phyloP scores from a whole-genome alignment of 2,329 filamentous ascomycete genomes.

The Hymenoscyphus repandus region DNA sequence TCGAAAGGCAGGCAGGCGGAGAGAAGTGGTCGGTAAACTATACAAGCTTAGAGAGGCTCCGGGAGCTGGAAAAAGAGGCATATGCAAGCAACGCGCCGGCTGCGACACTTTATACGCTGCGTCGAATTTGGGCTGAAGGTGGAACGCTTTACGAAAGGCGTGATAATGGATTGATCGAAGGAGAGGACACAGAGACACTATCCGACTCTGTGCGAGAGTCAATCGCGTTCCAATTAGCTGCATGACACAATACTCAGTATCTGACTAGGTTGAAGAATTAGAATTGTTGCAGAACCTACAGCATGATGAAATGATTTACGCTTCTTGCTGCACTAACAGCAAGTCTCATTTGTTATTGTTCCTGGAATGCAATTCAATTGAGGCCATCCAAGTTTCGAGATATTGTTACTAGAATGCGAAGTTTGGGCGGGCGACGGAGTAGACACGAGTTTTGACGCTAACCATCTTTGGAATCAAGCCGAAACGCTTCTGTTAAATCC shows the following conservation, averaged over 20 bases:
- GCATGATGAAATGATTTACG: too few species aligned
- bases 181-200: conserved; percentile 48
- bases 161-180: conserved; percentile 57
- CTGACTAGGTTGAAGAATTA: too few species aligned
- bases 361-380: too few species aligned
- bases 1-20: conserved; percentile 36
- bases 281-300: too few species aligned
- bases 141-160: conserved; percentile 65
- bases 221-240: conserved; percentile 13
- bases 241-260: not conserved
- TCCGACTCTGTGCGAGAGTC: conserved; percentile 38
- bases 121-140: conserved; percentile 68
- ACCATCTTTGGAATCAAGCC: too few species aligned
- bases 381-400: too few species aligned
- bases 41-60: conserved; percentile 36
- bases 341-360: too few species aligned
- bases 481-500: too few species aligned
- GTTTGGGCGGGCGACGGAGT: too few species aligned
- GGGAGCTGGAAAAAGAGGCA: conserved; percentile 50
- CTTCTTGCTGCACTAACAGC: too few species aligned
- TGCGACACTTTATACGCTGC: conserved; percentile 54
- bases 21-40: conserved; percentile 32
- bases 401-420: too few species aligned
- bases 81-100: conserved; percentile 48
- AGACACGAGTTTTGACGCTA: too few species aligned